phyloP scores from a whole-genome alignment of 2,329 filamentous ascomycete genomes.

The Alternaria incomplexa region DNA sequence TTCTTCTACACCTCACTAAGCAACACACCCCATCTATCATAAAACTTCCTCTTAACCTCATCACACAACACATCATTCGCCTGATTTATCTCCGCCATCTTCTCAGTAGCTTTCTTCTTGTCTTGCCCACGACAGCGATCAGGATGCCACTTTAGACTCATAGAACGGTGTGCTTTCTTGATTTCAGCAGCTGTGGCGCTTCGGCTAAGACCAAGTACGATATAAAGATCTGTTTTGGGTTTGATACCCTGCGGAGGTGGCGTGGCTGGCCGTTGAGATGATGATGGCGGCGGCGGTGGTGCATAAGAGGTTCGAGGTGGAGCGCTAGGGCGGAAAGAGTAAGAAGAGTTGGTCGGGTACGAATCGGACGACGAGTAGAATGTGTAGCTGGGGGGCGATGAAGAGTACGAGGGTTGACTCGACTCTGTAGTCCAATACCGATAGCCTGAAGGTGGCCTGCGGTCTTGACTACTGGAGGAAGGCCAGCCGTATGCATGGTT shows the following conservation, averaged over 20 bases:
- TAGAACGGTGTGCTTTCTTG: slow-evolving; percentile 93
- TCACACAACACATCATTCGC: slow-evolving; percentile 27
- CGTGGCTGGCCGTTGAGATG: neutral
- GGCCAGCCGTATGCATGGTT: neutral
- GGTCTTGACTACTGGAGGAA: neutral
- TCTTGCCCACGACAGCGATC: slow-evolving; percentile 56
- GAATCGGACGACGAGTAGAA: neutral
- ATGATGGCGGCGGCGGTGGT: neutral
- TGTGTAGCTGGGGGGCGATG: neutral
- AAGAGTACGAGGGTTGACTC: neutral
- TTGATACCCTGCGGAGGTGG: neutral
- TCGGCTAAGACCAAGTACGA: slow-evolving; percentile 78
- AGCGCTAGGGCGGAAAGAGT: neutral
- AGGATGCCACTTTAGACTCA: slow-evolving; percentile 94
- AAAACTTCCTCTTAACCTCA: slow-evolving; percentile 12
- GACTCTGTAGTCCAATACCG: neutral
- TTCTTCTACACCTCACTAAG: neutral
- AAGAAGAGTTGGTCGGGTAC: neutral
- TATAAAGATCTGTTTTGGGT: slow-evolving; percentile 71
- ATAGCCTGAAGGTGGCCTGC: neutral
- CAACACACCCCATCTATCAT: slow-evolving; percentile 22
- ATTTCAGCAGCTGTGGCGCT: slow-evolving; percentile 78
- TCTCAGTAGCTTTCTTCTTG: slow-evolving; percentile 21
- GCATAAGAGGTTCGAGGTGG: neutral
- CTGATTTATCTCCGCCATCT: slow-evolving; percentile 31